Base-by-base conservation (phyloP, 78 protist species). In the Planoprotostelium fungivorum region DNA sequence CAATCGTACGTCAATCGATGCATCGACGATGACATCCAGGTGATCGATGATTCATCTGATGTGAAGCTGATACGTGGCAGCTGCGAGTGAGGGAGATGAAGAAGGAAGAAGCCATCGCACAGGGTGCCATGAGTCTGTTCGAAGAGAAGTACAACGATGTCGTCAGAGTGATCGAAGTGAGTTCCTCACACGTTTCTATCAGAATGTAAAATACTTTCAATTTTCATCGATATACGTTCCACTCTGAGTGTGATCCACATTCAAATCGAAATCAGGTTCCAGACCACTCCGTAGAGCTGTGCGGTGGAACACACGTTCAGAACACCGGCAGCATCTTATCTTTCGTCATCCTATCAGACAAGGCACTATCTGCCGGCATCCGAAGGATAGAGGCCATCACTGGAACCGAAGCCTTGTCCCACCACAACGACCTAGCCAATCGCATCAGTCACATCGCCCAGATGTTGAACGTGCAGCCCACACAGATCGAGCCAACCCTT, bases 281-380 rank as follows among this genome's bases (percentile, higher is more conserved):
- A 10, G 91, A 89, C 0, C 34, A 34, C 1, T 92, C 94, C 5
- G 89, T 89, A 34, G 94, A 92, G 34, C 28, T 92, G 0, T 92
- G 94, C 84, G 94, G 94, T 28, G 94, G 94, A 28, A 92, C 94
- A 29, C 94, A 92, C 89, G 94, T 92, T 0, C 28, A 51, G 25
- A 31, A 84, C 38, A 85, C 91, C 28, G 34, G 84, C 0, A 39
- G 63, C 0, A 28, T 92, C 31, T 88, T 83, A 9, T 84, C 83
- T 29, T 92, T 92, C 34, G 89, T 87, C 39, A 88, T 92, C 25
- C 83, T 63, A 0, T 36, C 84, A 16, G 94, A 92, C 86, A 84
- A 51, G 28, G 89, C 92, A 87, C 38, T 92, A 1, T 91, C 94
- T 25, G 90, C 94, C 5, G 94, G 94, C 28, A 92, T 91, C 0